Evolutionary conservation across 139 green algal species (phyloP), one percentile per base, ranked within the genome.

Genomic region (Volvox reticuliferus): DNA sequence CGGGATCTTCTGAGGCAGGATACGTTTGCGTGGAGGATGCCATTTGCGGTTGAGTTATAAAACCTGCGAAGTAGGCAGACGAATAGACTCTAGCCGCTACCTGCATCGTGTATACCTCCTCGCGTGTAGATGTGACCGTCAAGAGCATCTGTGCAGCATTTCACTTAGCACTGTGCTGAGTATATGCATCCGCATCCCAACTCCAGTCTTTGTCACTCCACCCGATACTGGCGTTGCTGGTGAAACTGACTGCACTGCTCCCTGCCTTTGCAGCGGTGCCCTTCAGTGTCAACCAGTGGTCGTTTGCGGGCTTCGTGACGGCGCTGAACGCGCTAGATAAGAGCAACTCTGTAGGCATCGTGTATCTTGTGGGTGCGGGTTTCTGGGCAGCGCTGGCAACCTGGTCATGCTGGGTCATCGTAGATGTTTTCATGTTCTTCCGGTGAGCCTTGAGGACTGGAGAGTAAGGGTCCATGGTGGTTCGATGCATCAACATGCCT

Each of bases 261-360:
- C 65, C 65, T 16, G 65, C 12, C 9, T 12, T 36, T 73, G 82
- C 87, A 95, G 93, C 90, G 37, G 37, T 93, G 21, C 91, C 91
- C 1, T 81, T 95, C 37, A 89, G 88, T 36, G 84, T 77, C 20
- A 90, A 88, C 69, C 50, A 73, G 30, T 95, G 93, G 93, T 93
- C 87, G 22, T 95, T 95, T 73, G 85, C 91, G 16, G 93, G 93
- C 75, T 95, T 92, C 61, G 62, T 92, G 19, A 88, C 93, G 14
- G 92, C 89, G 14, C 88, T 95, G 18, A 73, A 83, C 21, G 93
- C 92, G 12, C 90, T 95, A 85, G 86, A 93, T 35, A 69, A 92
- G 32, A 78, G 26, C 71, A 88, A 86, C 55, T 94, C 93, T 85
- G 9, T 21, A 0, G 91, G 91, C 65, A 76, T 62, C 33, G 83